Evolutionary conservation across 1,139 yeast genomes (phyloP).

Genomic region (Debaryomyces coudertii): DNA sequence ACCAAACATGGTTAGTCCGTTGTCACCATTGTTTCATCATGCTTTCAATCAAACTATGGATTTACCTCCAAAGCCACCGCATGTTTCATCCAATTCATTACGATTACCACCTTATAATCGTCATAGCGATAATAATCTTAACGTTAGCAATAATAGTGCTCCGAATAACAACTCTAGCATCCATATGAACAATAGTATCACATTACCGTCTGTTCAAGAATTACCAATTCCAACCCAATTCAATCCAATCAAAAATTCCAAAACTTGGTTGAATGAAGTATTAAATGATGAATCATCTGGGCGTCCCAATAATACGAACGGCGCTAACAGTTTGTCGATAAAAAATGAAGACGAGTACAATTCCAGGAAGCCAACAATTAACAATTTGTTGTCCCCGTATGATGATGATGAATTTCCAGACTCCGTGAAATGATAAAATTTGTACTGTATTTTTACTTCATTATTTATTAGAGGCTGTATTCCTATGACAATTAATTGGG

Average conservation of each 20-base stretch:
- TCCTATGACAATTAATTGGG: not conserved
- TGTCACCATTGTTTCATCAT: slow-evolving; percentile 47
- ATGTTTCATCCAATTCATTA: not conserved
- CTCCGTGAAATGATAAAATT: not conserved
- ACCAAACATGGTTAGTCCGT: slow-evolving; percentile 42
- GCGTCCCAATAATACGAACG: not conserved
- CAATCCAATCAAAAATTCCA: slow-evolving; percentile 7
- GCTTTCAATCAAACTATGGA: slow-evolving; percentile 32
- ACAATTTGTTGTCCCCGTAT: slow-evolving; percentile 36
- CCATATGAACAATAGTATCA: not conserved
- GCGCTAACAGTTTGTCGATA: not conserved
- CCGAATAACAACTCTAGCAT: not conserved
- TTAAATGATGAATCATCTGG: slow-evolving; percentile 6
- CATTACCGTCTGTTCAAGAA: slow-evolving; percentile 13
- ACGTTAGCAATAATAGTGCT: not conserved
- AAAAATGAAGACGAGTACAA: not conserved
- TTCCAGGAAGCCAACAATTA: slow-evolving; percentile 41
- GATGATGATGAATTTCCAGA: slow-evolving; percentile 25
- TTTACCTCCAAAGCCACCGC: slow-evolving; percentile 7
- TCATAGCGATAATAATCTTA: not conserved
- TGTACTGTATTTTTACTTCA: not conserved
- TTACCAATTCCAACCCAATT: slow-evolving; percentile 12
- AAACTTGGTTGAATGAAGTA: slow-evolving; percentile 6
- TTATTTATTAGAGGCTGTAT: not conserved
- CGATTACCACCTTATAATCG: slow-evolving; percentile 6